Percentiles rank a stretch among this genome's conserved stretches.
Conservation (phyloP, 495 filamentous ascomycete species). For the Neurospora sp. region DNA sequence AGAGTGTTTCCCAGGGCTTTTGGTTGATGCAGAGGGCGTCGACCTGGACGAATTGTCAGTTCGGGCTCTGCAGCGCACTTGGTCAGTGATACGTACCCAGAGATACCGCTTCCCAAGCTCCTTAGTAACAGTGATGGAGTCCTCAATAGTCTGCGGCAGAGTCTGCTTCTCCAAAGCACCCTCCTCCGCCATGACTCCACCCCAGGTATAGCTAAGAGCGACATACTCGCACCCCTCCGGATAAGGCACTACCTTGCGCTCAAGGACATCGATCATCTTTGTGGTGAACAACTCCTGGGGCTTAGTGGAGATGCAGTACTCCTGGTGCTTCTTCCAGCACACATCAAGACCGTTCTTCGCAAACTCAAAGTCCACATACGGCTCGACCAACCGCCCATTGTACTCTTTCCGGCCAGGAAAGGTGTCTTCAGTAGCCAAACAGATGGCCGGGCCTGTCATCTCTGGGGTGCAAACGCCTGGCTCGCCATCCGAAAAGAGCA, state of each 20-base stretch:
- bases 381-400: neutral
- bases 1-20: constrained; percentile 2
- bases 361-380: neutral
- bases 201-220: constrained; percentile 15
- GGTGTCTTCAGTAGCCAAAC: neutral
- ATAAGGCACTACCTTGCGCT: constrained; percentile 8
- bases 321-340: constrained; percentile 3
- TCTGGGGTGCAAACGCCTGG: neutral
- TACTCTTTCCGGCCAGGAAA: neutral
- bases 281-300: constrained; percentile 1
- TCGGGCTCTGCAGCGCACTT: neutral
- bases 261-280: constrained; percentile 11
- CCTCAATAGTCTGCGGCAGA: constrained; percentile 17
- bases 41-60: neutral
- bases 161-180: constrained; percentile 7
- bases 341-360: neutral
- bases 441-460: constrained; percentile 7
- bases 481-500: neutral
- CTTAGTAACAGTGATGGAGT: constrained; percentile 12
- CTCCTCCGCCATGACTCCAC: constrained; percentile 5
- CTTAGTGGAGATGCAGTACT: neutral
- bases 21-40: constrained; percentile 18
- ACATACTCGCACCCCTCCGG: constrained; percentile 9
- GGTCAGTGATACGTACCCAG: constrained; percentile 5
- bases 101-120: constrained; percentile 9